Conservation (phyloP, 352 stramenopile genomes). For the Phytopythium kandeliae region DNA sequence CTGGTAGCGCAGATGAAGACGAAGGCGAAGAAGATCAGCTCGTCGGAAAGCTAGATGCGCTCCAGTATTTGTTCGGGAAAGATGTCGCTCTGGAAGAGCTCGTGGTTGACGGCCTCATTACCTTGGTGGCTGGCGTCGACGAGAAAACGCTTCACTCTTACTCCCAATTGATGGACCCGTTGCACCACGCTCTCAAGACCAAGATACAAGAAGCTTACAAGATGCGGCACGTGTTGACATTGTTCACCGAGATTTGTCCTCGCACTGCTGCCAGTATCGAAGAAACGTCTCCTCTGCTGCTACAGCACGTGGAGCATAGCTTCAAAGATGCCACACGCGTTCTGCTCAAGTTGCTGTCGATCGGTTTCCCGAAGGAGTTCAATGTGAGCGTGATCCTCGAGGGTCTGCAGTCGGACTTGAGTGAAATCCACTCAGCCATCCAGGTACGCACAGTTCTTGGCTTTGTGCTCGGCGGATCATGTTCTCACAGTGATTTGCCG, state of each 20-base stretch:
- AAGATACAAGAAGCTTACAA: conserved; percentile 73
- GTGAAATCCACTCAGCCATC: conserved; percentile 73
- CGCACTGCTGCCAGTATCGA: conserved; percentile 67
- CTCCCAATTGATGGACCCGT: conserved; percentile 45
- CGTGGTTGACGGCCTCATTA: conserved; percentile 55
- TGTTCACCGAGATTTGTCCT: conserved; percentile 72
- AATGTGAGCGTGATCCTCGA: conserved; percentile 79
- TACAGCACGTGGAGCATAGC: conserved; percentile 76
- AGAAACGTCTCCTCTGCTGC: conserved; percentile 62
- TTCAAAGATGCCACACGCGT: conserved; percentile 69
- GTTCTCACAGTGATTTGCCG: not conserved
- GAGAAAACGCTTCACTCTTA: conserved; percentile 53
- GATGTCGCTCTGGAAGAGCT: conserved; percentile 63
- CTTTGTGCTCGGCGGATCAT: not conserved
- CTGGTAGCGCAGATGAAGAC: conserved; percentile 7
- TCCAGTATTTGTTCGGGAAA: conserved; percentile 63
- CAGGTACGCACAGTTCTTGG: conserved; percentile 22
- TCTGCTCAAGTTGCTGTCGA: conserved; percentile 74
- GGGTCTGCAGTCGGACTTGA: conserved; percentile 61
- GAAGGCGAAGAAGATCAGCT: conserved; percentile 10
- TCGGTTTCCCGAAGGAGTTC: conserved; percentile 78
- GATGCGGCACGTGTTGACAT: conserved; percentile 65
- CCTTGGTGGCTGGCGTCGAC: conserved; percentile 43
- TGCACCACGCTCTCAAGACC: conserved; percentile 56
- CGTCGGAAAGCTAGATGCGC: conserved; percentile 23